phyloP scores from a whole-genome alignment of 2,329 filamentous ascomycete species.

The Penicillium sp. region DNA sequence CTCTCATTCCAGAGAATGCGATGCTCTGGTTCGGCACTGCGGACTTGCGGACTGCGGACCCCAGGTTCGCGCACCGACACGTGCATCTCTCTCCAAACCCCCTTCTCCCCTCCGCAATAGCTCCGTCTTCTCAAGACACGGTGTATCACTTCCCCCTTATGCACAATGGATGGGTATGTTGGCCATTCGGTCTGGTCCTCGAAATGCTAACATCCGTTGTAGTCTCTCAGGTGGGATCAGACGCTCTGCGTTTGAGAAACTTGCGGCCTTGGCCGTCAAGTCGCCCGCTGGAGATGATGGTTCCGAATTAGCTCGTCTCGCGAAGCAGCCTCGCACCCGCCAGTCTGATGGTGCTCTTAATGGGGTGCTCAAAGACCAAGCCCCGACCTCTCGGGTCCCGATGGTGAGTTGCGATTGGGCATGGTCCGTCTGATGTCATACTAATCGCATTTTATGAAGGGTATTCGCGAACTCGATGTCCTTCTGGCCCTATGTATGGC shows the following conservation, averaged over 20 bases:
- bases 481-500: slow-evolving; percentile 87
- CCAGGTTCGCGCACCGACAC: slow-evolving; percentile 14
- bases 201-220: slow-evolving; percentile 9
- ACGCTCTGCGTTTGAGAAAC: slow-evolving; percentile 42
- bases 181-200: background rate
- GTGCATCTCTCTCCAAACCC: slow-evolving; percentile 6
- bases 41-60: background rate
- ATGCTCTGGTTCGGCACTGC: background rate
- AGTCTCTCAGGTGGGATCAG: slow-evolving; percentile 36
- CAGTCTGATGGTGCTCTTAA: slow-evolving; percentile 31
- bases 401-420: slow-evolving; percentile 30
- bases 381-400: slow-evolving; percentile 36
- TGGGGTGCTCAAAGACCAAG: slow-evolving; percentile 34
- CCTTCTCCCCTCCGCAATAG: background rate
- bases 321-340: slow-evolving; percentile 26
- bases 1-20: background rate
- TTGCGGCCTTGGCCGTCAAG: slow-evolving; percentile 41
- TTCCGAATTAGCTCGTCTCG: slow-evolving; percentile 36
- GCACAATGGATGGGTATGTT: slow-evolving; percentile 33
- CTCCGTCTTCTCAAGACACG: background rate
- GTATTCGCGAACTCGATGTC: slow-evolving; percentile 84
- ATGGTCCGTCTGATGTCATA: background rate
- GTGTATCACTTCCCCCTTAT: background rate
- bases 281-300: slow-evolving; percentile 25
- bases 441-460: slow-evolving; percentile 48